A percentile compares a stretch with the other conserved stretches of the same genome.
phyloP scores from a whole-genome alignment of 2,329 filamentous ascomycete species.

The Sarocladium brachiariae region DNA sequence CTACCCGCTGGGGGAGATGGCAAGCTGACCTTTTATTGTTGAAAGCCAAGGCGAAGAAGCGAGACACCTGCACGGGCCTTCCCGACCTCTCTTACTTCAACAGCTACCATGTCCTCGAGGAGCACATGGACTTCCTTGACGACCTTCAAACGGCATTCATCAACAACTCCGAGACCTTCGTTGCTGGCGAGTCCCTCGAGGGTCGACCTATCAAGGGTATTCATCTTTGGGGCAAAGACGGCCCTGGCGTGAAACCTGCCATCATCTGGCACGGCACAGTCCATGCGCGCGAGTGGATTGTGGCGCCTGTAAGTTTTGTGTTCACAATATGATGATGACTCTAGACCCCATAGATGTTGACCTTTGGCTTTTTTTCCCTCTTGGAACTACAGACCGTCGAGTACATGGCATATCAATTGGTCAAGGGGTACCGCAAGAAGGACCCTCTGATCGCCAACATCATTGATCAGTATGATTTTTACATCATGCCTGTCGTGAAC shows the following conservation, averaged over 20 bases:
- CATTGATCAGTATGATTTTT: slow-evolving; percentile 59
- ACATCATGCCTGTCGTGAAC: slow-evolving; percentile 57
- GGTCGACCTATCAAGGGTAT: slow-evolving; percentile 54
- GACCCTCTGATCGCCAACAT: slow-evolving; percentile 17
- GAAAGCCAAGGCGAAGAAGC: slow-evolving; percentile 5
- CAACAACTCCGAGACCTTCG: slow-evolving; percentile 40
- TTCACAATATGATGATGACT: too few species aligned
- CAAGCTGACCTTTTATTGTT: too few species aligned
- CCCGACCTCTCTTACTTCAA: slow-evolving; percentile 29
- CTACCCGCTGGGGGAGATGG: too few species aligned
- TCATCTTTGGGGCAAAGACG: slow-evolving; percentile 44
- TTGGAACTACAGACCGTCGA: slow-evolving; percentile 32
- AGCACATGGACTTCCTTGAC: slow-evolving; percentile 41
- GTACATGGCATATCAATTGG: slow-evolving; percentile 43
- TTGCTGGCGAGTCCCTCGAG: slow-evolving; percentile 38
- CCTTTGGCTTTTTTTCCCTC: neutral
- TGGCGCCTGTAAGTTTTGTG: slow-evolving; percentile 26
- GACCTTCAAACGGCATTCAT: slow-evolving; percentile 36
- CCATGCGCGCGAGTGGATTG: slow-evolving; percentile 56
- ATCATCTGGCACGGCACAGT: slow-evolving; percentile 51
- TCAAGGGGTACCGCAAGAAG: slow-evolving; percentile 23
- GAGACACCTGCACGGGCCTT: slow-evolving; percentile 8
- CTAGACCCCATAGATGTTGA: too few species aligned
- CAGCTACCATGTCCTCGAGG: slow-evolving; percentile 43
- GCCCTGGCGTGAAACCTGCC: slow-evolving; percentile 41